Base-by-base conservation (phyloP, 1,139 yeast genomes). In the Entelexis paramagnoliae region DNA sequence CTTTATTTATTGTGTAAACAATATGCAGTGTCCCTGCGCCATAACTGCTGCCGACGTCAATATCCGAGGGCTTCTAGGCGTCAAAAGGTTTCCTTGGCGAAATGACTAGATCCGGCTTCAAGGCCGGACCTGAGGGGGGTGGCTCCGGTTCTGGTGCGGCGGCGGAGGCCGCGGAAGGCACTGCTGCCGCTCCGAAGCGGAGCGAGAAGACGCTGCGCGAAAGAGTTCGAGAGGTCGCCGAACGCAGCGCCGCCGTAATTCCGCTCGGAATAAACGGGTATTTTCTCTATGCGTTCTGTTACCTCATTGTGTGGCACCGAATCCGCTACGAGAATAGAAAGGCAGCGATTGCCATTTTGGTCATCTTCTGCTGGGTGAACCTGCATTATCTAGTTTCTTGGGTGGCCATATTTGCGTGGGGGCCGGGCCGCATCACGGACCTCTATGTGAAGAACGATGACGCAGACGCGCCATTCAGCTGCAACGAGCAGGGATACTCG, bases 401-500 rank as follows among this genome's bases (percentile, higher is more conserved):
- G 64, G 46, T 51, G 3, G 56, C 61, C 32, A 50, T 69, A 19
- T 52, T 61, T 14, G n/a, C 61, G 2, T 55, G 60, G 34, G 73
- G 73, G 1, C 70, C 72, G 1, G 73, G 72, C 1, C 48, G 49
- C n/a, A 56, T 63, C 33, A 54, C 52, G 10, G 46, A 44, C 14
- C 49, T 47, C 5, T 58, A 57, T 48, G 9, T 49, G 4, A 34
- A 16, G 1, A 28, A 45, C 7, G 32, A 19, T n/a, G 48, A 36
- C 7, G 32, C 14, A 1, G 54, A 58, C 16, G 61, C 51, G 8
- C 58, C 62, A 9, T 71, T 66, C 52, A 48, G 63, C 49, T 68
- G 73, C 44, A 73, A 67, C 40, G 62, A 66, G n/a, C 64, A 66
- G 59, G 79, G 76, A 51, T 72, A 71, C 39, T 75, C 75, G 54